Evolutionary conservation across 208 protist species (phyloP).

Genomic region (Leishmania lainsoni): DNA sequence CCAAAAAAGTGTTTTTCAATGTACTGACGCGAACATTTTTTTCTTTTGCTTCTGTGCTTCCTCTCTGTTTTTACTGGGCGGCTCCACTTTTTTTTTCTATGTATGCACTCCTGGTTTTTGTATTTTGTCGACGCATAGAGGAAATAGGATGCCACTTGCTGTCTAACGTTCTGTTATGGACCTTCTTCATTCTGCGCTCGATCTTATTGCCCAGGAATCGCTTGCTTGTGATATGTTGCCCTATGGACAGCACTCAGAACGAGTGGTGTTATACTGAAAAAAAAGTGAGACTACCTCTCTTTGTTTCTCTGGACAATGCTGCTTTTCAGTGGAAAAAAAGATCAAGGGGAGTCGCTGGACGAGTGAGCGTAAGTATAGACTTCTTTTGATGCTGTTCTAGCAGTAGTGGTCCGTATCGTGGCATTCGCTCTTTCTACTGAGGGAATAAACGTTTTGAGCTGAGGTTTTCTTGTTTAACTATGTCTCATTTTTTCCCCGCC

Average conservation of each 20-base stretch:
- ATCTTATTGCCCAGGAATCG: neutral
- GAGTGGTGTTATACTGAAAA: neutral
- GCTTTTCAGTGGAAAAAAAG: neutral
- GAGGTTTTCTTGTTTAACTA: neutral
- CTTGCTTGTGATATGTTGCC: neutral
- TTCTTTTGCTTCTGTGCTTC: neutral
- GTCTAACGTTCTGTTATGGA: neutral
- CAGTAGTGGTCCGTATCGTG: neutral
- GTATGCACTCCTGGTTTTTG: neutral
- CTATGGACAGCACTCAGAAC: neutral
- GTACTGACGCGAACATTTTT: neutral
- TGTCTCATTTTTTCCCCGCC: neutral
- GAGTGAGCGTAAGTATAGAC: neutral
- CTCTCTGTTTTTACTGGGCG: neutral
- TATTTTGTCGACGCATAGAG: neutral
- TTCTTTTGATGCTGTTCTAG: constrained; percentile 3
- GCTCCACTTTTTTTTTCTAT: neutral
- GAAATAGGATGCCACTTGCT: neutral
- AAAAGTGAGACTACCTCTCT: neutral
- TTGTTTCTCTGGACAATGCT: neutral
- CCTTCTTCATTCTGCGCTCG: neutral
- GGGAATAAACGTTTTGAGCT: neutral
- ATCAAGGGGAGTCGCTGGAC: neutral
- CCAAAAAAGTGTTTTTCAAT: neutral
- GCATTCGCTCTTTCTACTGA: neutral